Evolutionary conservation across 306 rosid species (phyloP), one percentile per base, ranked within the genome.

Genomic region (Sechiopsis laciniata): DNA sequence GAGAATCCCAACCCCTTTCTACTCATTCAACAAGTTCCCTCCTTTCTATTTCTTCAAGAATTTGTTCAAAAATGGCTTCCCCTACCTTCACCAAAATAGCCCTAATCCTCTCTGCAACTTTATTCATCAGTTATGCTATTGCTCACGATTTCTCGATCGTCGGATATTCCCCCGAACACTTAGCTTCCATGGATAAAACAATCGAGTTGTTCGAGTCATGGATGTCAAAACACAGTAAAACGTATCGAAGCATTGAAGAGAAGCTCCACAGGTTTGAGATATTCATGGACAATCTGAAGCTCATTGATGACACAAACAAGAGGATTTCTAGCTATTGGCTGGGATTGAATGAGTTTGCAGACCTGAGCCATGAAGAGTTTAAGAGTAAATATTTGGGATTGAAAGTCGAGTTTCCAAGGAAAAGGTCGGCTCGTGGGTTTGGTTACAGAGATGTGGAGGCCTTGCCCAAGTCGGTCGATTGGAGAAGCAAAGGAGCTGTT

Each of bases 401-500:
- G 19, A 84, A 71, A 21, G 66, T 64, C 8, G 85, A 79, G 35
- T 66, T 52, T 76, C 71, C 75, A 0, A 56, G 62, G 57, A 73
- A 74, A 64, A 52, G 64, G 2, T 45, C 81, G 1, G 55, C 82
- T 42, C 78, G 53, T 57, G 82, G 80, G 14, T 81, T 81, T 81
- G 74, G 78, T 42, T 84, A 81, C n/a, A 54, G 83, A 55, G 80
- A 84, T 10, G 68, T 71, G 2, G 74, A 40, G 58, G 85, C 78
- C 61, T 62, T 84, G 78, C 83, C 85, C 17, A 75, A 81, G 74
- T 81, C 88, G 8, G 82, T 84, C 48, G 88, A 82, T 54, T 85
- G 88, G 88, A 82, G 88, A 63, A 80, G 76, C 72, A 85, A 82
- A 61, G 88, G 86, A 77, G 85, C 88, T 55, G 88, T 85, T 32